These are phyloP conservation scores for Laguncularia racemosa DNA, from an alignment of 345 rosid genomes.

Conservation along the genomic window DNA sequence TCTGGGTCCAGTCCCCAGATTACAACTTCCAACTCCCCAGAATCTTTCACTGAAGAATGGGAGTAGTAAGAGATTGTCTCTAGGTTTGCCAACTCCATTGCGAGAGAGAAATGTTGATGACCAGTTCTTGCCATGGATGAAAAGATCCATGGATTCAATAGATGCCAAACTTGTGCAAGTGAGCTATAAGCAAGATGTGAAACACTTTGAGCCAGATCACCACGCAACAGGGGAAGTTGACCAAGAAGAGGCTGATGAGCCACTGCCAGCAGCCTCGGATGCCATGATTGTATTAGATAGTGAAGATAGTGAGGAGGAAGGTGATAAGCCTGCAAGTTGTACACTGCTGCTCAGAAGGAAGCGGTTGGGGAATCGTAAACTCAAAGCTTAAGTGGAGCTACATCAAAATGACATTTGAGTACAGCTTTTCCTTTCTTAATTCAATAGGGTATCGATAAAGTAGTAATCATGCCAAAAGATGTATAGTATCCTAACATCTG, in stretches of 20 bases:
- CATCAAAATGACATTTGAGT: background rate
- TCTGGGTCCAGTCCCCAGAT: slow-evolving; percentile 9
- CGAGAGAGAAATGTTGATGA: slow-evolving; percentile 10
- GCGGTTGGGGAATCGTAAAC: slow-evolving; percentile 20
- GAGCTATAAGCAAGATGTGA: background rate
- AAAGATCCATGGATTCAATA: slow-evolving; percentile 5
- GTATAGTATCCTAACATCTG: no score
- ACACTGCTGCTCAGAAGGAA: slow-evolving; percentile 29
- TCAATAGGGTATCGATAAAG: background rate
- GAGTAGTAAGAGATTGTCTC: slow-evolving; percentile 17
- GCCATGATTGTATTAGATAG: slow-evolving; percentile 58
- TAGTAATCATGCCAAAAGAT: background rate
- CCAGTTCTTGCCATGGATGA: slow-evolving; percentile 1
- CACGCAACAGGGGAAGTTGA: slow-evolving; percentile 11
- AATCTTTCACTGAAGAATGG: slow-evolving; percentile 14
- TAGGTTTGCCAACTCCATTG: slow-evolving; percentile 23
- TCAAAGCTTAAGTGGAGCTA: slow-evolving; percentile 10
- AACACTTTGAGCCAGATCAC: slow-evolving; percentile 9
- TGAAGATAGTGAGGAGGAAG: slow-evolving; percentile 72
- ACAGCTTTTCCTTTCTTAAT: background rate
- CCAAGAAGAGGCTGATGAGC: slow-evolving; percentile 18
- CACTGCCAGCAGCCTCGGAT: slow-evolving; percentile 21
- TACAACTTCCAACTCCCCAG: slow-evolving; percentile 11
- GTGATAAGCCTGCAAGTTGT: slow-evolving; percentile 17
- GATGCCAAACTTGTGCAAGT: slow-evolving; percentile 3